These are phyloP conservation scores for Boletus sp. DNA, from an alignment of 768 basidiomycete species.

Conservation along the genomic window DNA sequence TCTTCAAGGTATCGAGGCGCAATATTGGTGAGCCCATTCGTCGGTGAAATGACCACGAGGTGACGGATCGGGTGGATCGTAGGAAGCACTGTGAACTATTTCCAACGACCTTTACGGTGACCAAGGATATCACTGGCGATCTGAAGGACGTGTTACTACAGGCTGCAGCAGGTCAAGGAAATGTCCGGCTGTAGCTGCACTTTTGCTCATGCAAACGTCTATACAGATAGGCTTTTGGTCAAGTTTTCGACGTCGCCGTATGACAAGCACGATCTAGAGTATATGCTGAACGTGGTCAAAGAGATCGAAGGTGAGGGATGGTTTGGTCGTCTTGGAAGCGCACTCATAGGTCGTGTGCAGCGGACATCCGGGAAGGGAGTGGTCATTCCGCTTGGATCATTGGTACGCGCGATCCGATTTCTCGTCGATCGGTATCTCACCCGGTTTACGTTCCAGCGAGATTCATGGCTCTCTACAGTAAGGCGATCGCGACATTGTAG, in stretches of 20 bases:
- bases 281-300: constrained; percentile 30
- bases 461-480: constrained; percentile 32
- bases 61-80: neutral
- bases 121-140: constrained; percentile 14
- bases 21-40: constrained; percentile 26
- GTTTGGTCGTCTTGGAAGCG: neutral
- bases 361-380: constrained; percentile 4
- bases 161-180: constrained; percentile 28
- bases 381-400: constrained; percentile 26
- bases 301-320: constrained; percentile 24
- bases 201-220: neutral
- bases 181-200: neutral
- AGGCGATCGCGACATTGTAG: neutral
- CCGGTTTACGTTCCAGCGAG: constrained; percentile 14
- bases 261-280: constrained; percentile 16
- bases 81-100: constrained; percentile 35
- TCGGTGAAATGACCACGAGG: no score
- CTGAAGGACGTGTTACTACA: constrained; percentile 27
- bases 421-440: constrained; percentile 1
- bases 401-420: constrained; percentile 11
- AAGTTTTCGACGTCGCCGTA: constrained; percentile 36
- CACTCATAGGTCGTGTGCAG: constrained; percentile 2
- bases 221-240: constrained; percentile 27
- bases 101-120: constrained; percentile 23
- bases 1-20: constrained; percentile 24